Percentiles rank a stretch among this genome's conserved stretches.
phyloP scores from a whole-genome alignment of 495 filamentous ascomycete species.

The Penicillium pancosmium region DNA sequence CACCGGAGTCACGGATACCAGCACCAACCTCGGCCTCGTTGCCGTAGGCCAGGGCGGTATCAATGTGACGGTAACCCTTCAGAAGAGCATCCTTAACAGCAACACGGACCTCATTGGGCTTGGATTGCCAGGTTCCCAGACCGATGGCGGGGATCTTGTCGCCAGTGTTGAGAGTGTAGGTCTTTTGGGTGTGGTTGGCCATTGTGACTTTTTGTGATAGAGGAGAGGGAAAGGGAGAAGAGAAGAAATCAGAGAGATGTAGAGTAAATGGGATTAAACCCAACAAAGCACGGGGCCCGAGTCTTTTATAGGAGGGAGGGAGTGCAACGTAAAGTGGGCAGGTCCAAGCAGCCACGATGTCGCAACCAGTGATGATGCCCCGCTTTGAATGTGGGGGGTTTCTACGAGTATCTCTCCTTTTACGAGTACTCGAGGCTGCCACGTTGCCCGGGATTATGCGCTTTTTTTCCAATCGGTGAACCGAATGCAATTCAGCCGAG shows the following conservation, averaged over 20 bases:
- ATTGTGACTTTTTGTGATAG: slow-evolving; percentile 31
- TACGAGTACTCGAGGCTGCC: not conserved
- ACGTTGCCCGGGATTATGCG: not conserved
- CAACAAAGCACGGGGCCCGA: not conserved
- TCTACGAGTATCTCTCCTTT: not conserved
- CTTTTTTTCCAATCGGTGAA: slow-evolving; percentile 3
- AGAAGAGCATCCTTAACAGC: slow-evolving; percentile 78
- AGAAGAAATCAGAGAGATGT: not conserved
- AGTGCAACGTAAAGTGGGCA: slow-evolving; percentile 29
- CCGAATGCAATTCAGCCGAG: slow-evolving; percentile 7
- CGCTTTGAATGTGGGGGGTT: slow-evolving; percentile 12
- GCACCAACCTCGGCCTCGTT: slow-evolving; percentile 84
- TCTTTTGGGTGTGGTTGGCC: slow-evolving; percentile 56
- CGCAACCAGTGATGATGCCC: slow-evolving; percentile 12
- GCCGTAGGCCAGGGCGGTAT: slow-evolving; percentile 78
- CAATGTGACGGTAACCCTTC: slow-evolving; percentile 72
- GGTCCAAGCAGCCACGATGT: slow-evolving; percentile 41
- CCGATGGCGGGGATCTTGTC: slow-evolving; percentile 79
- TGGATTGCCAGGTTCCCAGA: slow-evolving; percentile 81
- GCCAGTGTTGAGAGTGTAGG: slow-evolving; percentile 78
- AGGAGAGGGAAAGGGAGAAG: slow-evolving; percentile 1
- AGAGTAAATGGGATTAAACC: not conserved
- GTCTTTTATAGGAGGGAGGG: slow-evolving; percentile 14
- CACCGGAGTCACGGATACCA: slow-evolving; percentile 77
- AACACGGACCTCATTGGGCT: slow-evolving; percentile 62